Evolutionary conservation across 169 alveolate genomes (phyloP).

Genomic region (Theileria annulata): DNA sequence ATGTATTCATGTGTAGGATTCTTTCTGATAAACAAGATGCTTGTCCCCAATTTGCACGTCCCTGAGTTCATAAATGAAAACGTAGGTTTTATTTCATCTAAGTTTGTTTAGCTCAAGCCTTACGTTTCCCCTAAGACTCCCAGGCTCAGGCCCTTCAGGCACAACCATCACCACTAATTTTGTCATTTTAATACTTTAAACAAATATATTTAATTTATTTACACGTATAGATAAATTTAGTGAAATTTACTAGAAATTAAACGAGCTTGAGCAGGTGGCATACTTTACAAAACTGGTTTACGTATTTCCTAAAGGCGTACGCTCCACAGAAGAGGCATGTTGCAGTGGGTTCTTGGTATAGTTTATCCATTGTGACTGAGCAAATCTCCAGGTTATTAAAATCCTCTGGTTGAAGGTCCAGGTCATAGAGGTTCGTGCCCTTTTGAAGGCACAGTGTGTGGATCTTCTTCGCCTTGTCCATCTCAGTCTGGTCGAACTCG

Average conservation of each 20-base stretch:
- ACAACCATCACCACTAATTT: background rate
- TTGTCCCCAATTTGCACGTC: conserved; percentile 81
- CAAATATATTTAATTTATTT: background rate
- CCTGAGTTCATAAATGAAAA: conserved; percentile 70
- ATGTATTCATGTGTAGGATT: conserved; percentile 63
- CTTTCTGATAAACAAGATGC: conserved; percentile 81
- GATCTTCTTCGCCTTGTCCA: conserved; percentile 63
- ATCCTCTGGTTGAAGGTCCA: conserved; percentile 42
- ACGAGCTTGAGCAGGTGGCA: conserved; percentile 53
- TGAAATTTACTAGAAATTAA: background rate
- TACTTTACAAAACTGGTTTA: conserved; percentile 34
- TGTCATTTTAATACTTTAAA: background rate
- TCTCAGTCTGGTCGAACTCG: conserved; percentile 63
- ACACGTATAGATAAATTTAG: background rate
- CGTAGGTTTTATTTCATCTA: conserved; percentile 39
- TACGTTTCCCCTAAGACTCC: conserved; percentile 76
- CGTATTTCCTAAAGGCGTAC: conserved; percentile 46
- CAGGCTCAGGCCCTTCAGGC: conserved; percentile 18
- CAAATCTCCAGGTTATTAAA: conserved; percentile 37
- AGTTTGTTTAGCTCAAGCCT: conserved; percentile 65
- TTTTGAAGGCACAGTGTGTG: conserved; percentile 57
- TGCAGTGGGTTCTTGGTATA: conserved; percentile 27
- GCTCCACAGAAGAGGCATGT: conserved; percentile 60
- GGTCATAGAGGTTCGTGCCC: conserved; percentile 37
- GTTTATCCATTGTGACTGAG: conserved; percentile 43